phyloP scores from a whole-genome alignment of 805 yeast species.

The Candida fluviatilis region DNA sequence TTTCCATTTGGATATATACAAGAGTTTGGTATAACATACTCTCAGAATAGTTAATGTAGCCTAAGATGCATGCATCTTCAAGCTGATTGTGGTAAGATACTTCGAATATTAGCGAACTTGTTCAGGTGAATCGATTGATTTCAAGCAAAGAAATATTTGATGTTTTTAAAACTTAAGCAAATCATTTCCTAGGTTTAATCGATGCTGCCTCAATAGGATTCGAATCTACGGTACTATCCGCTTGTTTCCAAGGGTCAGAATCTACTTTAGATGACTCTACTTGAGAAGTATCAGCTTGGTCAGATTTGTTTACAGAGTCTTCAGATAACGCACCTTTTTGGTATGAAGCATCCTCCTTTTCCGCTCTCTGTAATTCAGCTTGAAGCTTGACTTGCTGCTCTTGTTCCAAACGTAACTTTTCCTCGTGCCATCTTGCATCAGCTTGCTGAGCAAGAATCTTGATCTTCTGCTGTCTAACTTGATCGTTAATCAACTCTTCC shows the following conservation, averaged over 20 bases:
- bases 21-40: too few species aligned
- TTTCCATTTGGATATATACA: too few species aligned
- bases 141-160: not conserved
- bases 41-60: too few species aligned
- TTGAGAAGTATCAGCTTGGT: not conserved
- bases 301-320: conserved; percentile 4
- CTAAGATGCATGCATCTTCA: too few species aligned
- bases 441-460: conserved; percentile 47
- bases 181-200: conserved; percentile 30
- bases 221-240: conserved; percentile 20
- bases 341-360: conserved; percentile 11
- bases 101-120: too few species aligned
- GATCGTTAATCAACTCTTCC: conserved; percentile 57
- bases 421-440: conserved; percentile 37
- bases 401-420: conserved; percentile 30
- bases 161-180: not conserved
- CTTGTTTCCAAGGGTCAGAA: conserved; percentile 33
- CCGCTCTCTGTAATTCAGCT: conserved; percentile 26
- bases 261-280: not conserved
- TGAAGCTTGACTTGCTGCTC: conserved; percentile 27
- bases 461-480: conserved; percentile 50
- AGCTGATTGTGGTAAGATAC: too few species aligned
- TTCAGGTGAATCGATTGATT: not conserved
- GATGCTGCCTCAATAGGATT: conserved; percentile 36
- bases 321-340: conserved; percentile 2